Evolutionary conservation across 208 protist species (phyloP).

Genomic region (Vickermania ingenoplastis): DNA sequence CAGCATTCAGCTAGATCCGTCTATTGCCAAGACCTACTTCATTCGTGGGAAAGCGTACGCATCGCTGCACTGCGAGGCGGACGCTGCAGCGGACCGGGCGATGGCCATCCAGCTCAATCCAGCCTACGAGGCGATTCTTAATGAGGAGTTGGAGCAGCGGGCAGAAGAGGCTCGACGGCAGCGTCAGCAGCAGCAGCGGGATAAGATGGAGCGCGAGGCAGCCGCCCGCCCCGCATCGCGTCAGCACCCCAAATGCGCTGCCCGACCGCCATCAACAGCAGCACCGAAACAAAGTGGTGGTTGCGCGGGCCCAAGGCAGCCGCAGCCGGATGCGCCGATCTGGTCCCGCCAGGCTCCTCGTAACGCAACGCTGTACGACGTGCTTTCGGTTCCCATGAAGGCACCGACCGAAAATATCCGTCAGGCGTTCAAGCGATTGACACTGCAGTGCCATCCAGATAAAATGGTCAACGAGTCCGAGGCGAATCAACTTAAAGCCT

Average conservation of each 20-base stretch:
- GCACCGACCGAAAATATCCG: constrained; percentile 42
- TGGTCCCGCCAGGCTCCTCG: not conserved
- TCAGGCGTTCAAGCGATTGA: constrained; percentile 48
- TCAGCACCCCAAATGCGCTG: not conserved
- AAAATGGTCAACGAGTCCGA: constrained; percentile 33
- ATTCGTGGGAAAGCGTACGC: constrained; percentile 36
- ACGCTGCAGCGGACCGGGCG: constrained; percentile 42
- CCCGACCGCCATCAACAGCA: not conserved
- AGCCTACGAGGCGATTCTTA: constrained; percentile 20
- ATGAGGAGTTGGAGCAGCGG: constrained; percentile 26
- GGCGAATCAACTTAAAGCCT: constrained; percentile 19
- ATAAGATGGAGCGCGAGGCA: not conserved
- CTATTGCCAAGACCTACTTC: constrained; percentile 32
- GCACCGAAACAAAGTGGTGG: not conserved
- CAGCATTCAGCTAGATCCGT: constrained; percentile 30
- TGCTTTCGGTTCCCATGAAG: constrained; percentile 30
- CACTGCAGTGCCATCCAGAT: constrained; percentile 75
- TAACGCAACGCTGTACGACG: constrained; percentile 42
- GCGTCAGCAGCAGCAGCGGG: not conserved
- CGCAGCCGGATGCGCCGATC: not conserved
- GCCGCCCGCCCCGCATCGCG: not conserved
- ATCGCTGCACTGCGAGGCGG: constrained; percentile 12
- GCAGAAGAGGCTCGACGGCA: constrained; percentile 1
- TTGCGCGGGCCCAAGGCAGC: not conserved
- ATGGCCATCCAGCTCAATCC: constrained; percentile 24